Evolutionary conservation across 345 rosid species (phyloP).

Genomic region (Syzygium aromaticum): DNA sequence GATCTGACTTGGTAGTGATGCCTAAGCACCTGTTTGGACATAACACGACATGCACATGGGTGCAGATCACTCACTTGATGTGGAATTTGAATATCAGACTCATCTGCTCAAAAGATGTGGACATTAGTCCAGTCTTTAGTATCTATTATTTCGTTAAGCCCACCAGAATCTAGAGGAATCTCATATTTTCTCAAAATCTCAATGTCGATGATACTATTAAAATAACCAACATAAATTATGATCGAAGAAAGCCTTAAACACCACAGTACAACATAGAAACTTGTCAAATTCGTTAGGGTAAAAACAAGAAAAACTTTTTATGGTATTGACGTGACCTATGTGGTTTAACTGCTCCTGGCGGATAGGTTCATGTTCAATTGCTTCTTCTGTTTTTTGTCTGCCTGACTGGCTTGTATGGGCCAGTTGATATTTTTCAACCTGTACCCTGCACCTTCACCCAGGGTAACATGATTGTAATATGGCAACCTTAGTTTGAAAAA

Average conservation of each 20-base stretch:
- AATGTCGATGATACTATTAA: neutral
- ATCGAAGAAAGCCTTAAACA: too few species aligned
- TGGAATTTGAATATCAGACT: neutral
- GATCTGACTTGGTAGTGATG: neutral
- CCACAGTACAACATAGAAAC: neutral
- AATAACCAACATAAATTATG: neutral
- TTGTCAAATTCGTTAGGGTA: neutral
- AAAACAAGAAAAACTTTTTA: too few species aligned
- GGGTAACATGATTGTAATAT: neutral
- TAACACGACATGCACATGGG: neutral
- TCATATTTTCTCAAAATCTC: neutral
- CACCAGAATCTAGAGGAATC: neutral
- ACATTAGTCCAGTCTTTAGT: neutral
- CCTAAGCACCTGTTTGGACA: neutral
- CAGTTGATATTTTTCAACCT: neutral
- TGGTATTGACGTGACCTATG: neutral
- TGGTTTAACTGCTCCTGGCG: neutral
- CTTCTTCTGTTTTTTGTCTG: neutral
- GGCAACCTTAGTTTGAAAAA: neutral
- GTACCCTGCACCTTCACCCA: neutral
- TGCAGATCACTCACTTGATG: neutral
- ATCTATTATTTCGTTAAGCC: neutral
- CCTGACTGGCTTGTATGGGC: neutral
- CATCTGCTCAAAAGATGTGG: neutral
- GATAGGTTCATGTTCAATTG: neutral